These are phyloP conservation scores for Glutinoglossum americanum DNA, from an alignment of 495 filamentous ascomycete genomes.

Conservation along the genomic window DNA sequence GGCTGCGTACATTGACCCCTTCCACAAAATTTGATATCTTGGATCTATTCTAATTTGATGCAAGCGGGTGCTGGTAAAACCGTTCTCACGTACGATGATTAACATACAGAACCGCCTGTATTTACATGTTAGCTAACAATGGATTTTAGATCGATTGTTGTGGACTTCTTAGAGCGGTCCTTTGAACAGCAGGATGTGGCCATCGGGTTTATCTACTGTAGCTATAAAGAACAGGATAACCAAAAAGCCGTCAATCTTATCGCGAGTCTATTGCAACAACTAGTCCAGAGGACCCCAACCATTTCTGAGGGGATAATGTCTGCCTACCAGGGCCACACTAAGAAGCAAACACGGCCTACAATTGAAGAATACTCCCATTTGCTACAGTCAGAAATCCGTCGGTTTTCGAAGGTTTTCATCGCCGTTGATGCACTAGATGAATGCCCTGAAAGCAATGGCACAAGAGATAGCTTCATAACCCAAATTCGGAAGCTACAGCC, in stretches of 20 bases:
- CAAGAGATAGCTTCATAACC: slow-evolving; percentile 4
- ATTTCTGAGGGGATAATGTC: background rate
- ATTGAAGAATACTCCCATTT: background rate
- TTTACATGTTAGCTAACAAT: background rate
- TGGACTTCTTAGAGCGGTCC: background rate
- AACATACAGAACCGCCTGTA: background rate
- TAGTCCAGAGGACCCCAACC: background rate
- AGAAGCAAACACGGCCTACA: background rate
- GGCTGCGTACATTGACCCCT: background rate
- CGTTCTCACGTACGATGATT: background rate
- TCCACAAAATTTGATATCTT: background rate
- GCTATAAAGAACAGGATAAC: background rate
- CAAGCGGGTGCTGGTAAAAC: slow-evolving; percentile 4
- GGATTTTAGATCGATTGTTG: background rate
- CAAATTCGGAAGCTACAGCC: slow-evolving; percentile 4
- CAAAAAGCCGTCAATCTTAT: background rate
- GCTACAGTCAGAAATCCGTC: background rate
- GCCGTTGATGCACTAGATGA: slow-evolving; percentile 13
- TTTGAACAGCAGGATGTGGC: background rate
- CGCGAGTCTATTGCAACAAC: background rate
- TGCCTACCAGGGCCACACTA: background rate
- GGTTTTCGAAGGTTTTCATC: background rate
- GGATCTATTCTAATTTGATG: background rate
- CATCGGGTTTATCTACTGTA: slow-evolving; percentile 1
- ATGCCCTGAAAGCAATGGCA: slow-evolving; percentile 7